Evolutionary conservation across 768 basidiomycete genomes (phyloP), one percentile per base, ranked within the genome.

Genomic region (Brasilioporus rufonigricans): DNA sequence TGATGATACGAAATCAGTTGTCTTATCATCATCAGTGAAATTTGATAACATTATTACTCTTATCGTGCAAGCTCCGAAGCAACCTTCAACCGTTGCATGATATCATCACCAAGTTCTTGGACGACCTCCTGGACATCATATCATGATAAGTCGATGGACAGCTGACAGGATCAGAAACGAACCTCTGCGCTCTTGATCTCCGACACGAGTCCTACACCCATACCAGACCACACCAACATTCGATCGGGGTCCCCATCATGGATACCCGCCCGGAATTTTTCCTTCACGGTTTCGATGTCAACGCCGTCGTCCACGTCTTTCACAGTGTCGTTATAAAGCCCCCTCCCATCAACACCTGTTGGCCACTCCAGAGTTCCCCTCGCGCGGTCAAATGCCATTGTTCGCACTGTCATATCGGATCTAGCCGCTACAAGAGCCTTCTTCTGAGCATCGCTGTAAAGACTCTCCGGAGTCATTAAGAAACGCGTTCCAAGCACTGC

Each of bases 401-500:
- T 84, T 53, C 86, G 77, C 29, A 81, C 75, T 4, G 86, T 80
- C 46, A 65, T 59, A 9, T 68, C 71, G 4, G 77, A 76, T 26
- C 69, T 68, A 35, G 84, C 83, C 19, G 60, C 66, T 11, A 82
- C 58, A 35, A 89, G 74, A 0, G 80, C 78, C 32, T 73, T 69
- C 58, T 83, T 82, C 61, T 87, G 84, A 1, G 62, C 61, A 40
- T 77, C 74, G 26, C 74, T 74, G 69, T 86, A 88, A 12, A 79
- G 68, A 58, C 84, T 74, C 71, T 91, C 89, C 4, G 79, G 76
- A 1, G 87, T 81, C 55, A 86, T 74, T 45, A 89, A 70, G 64
- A 92, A 89, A 8, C 89, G 85, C 0, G 91, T 93, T 49, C 91
- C 91, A 21, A 86, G 63, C 29, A 85, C 85, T 11, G 72, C 84